Conservation (phyloP, 1,284 basidiomycete genomes). For the Cystobasidiaceae sp. region DNA sequence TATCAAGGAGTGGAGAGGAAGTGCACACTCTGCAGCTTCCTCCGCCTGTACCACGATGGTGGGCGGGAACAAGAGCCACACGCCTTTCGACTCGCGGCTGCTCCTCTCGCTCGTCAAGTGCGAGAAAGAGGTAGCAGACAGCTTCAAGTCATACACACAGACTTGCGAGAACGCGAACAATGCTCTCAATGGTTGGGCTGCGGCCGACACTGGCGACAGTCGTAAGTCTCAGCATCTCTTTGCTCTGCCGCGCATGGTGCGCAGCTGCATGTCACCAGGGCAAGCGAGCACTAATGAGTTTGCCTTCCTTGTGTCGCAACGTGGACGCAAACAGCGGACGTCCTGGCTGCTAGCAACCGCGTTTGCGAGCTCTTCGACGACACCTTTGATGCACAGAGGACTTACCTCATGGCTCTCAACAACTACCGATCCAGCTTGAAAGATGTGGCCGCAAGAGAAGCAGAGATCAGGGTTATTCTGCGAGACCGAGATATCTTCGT, state of each 20-base stretch:
- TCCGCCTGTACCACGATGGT: constrained; percentile 7
- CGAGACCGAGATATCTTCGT: constrained; percentile 50
- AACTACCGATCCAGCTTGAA: constrained; percentile 48
- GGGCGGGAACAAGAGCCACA: constrained; percentile 19
- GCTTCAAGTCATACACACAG: constrained; percentile 40
- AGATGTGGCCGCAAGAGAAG: constrained; percentile 49
- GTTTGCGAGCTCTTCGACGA: constrained; percentile 46
- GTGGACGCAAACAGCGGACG: not conserved
- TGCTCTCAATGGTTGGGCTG: constrained; percentile 49
- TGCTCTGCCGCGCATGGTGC: not conserved
- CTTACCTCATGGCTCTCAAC: constrained; percentile 46
- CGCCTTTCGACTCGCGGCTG: constrained; percentile 39
- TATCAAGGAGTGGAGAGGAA: not conserved
- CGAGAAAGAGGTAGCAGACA: constrained; percentile 46
- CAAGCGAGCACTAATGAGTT: not conserved
- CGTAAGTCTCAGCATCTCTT: constrained; percentile 10
- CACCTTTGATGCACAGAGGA: constrained; percentile 45
- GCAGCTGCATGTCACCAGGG: not conserved
- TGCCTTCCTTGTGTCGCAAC: not conserved
- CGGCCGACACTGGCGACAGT: constrained; percentile 31
- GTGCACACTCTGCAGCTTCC: not conserved
- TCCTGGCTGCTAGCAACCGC: constrained; percentile 42
- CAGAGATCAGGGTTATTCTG: constrained; percentile 47
- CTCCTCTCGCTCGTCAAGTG: constrained; percentile 48
- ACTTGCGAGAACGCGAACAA: constrained; percentile 43